Base-by-base conservation (phyloP, 2,329 filamentous ascomycete species). In the Claviceps sp. region DNA sequence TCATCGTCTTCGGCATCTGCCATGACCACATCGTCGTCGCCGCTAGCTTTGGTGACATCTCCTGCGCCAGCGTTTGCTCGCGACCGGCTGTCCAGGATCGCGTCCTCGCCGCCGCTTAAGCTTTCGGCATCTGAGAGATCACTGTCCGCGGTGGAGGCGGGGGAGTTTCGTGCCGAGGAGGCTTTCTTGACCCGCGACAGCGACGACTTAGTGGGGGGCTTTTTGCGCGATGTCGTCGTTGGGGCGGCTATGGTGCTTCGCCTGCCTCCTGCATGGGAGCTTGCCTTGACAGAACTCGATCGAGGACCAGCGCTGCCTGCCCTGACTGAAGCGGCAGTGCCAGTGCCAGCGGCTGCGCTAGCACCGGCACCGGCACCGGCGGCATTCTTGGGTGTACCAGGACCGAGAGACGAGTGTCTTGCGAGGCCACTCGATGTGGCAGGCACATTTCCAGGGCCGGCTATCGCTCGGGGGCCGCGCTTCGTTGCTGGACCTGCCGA, bases 91-190 rank as follows among this genome's bases (percentile, higher is more conserved):
- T 65, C 64, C n/a, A 48, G 57, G n/a, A 50, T 57, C 16, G 56
- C 64, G 48, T 76, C 73, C 47, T 81, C 73, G 48, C 77, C 70
- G 49, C 71, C 72, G 59, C 77, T 75, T 50, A 70, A 69, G 47
- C 78, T 77, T 45, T 79, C 79, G 7, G 79, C 80, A 50, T 84
- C 81, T 0, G 80, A 84, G 42, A 84, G 71, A 60, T 84, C 81
- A 59, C 79, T 82, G 54, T 84, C 81, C 49, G 75, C 79, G 5
- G 77, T 78, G 4, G 80, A 81, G 4, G 78, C 79, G 2, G 81
- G 79, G 2, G 80, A 84, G 56, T 79, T 80, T 62, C 81, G 78
- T 46, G 70, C 72, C 44, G 44, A 69, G 13, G 68, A 69, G 16
- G 68, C 76, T 57, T 77, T 80, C 66, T 83, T 84, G 26, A 84